Evolutionary conservation across 2,329 filamentous ascomycete genomes (phyloP).

Genomic region (Colletotrichum musae): DNA sequence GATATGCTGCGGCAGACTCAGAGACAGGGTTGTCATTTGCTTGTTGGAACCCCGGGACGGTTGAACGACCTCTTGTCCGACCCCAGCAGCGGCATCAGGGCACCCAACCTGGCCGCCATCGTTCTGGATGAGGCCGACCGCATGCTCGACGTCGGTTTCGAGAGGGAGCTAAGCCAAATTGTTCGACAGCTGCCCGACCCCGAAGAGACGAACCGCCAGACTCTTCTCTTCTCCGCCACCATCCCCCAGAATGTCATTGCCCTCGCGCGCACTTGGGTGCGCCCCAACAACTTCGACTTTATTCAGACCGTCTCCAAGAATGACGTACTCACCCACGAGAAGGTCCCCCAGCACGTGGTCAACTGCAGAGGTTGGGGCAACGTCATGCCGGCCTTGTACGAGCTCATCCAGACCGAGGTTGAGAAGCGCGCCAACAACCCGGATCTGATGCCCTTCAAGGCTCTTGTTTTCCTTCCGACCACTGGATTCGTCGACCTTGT

Average conservation of each 20-base stretch:
- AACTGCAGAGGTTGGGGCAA: conserved; percentile 80
- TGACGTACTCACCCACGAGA: conserved; percentile 87
- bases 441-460: conserved; percentile 81
- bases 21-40: conserved; percentile 84
- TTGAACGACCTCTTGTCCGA: conserved; percentile 86
- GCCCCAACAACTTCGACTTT: conserved; percentile 85
- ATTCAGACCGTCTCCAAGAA: conserved; percentile 89
- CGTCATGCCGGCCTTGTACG: conserved; percentile 80
- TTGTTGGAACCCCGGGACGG: conserved; percentile 92
- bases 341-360: conserved; percentile 85
- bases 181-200: conserved; percentile 74
- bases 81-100: conserved; percentile 71
- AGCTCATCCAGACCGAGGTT: conserved; percentile 78
- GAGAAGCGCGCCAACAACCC: conserved; percentile 57
- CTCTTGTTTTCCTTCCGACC: conserved; percentile 92
- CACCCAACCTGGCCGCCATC: conserved; percentile 89
- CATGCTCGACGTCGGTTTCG: conserved; percentile 96
- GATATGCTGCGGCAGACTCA: conserved; percentile 78
- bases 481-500: conserved; percentile 80
- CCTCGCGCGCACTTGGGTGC: conserved; percentile 84
- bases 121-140: conserved; percentile 98
- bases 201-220: conserved; percentile 80
- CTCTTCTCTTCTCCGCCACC: conserved; percentile 95
- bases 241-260: conserved; percentile 86
- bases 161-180: conserved; percentile 75